Base-by-base conservation (phyloP, 257 asterid genomes). In the Plectranthus barbatus region DNA sequence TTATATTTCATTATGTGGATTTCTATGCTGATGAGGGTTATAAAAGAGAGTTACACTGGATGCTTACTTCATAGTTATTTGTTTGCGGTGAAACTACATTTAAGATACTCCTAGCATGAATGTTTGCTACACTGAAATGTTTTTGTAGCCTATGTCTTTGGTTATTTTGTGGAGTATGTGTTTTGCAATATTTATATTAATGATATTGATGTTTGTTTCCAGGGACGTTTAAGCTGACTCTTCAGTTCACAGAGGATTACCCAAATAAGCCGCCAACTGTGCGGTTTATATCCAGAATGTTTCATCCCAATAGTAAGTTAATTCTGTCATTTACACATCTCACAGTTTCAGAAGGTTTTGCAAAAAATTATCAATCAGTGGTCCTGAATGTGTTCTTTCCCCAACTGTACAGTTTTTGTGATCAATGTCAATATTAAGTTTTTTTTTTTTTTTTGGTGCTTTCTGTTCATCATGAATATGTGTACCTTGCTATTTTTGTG, bases 251-350 rank as follows among this genome's bases (percentile, higher is more conserved):
- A 2, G 95, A 87, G 76, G 95, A 87, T 48, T 85, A 85, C 62
- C 96, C 91, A 26, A 87, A 85, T 79, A 87, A 87, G 77, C 94
- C 94, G 33, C 96, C 96, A 49, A 83, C 86, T 24, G 96, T 87
- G 72, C 83, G 87, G 31, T 87, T 87, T 69, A 89, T 85, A 62
- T 87, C 96, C 51, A 76, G 94, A 66, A 87, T 87, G 94, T 87
- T 87, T 76, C 96, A 87, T 64, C 96, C 96, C 20, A 87, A 85
- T 58, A 85, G 96, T 87, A 87, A 83, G 94, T 26, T 20, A 26
- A 29, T 54, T 52, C 60, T 9, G 1, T 14, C 14, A 21, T 20
- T 49, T 49, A 20, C 10, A 2, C n/a, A 11, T 21, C 2, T 10
- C 14, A 31, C 19, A 18, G 31, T 31, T 31, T 23, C 4, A 31